A percentile compares a stretch with the other conserved stretches of the same genome.
Evolutionary conservation across 2,329 filamentous ascomycete genomes (phyloP).

Genomic region (Trichoderma pleuroti): DNA sequence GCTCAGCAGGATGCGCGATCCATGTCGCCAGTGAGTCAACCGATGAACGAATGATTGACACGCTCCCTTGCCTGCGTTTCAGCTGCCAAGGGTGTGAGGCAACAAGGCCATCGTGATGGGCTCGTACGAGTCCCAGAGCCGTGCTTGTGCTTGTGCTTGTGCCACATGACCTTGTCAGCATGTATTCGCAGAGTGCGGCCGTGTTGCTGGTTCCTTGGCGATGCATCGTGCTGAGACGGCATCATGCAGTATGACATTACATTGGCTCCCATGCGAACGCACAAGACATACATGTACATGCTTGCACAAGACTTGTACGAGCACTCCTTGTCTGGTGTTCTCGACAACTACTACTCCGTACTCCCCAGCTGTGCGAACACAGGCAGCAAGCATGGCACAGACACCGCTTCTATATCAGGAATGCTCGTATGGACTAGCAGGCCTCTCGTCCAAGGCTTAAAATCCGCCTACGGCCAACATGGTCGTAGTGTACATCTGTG

Average conservation of each 20-base stretch:
- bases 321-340: background rate
- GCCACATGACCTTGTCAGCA: background rate
- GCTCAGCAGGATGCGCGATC: constrained; percentile 7
- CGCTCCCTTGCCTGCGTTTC: constrained; percentile 1
- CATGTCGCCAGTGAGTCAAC: background rate
- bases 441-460: background rate
- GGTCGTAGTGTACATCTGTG: background rate
- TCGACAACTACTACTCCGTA: background rate
- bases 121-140: background rate
- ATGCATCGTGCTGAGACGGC: background rate
- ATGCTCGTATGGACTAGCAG: background rate
- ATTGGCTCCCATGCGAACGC: background rate
- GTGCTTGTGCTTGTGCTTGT: background rate
- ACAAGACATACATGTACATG: background rate
- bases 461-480: background rate
- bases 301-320: background rate
- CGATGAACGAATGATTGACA: constrained; percentile 12
- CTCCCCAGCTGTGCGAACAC: background rate
- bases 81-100: background rate
- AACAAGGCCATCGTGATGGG: background rate
- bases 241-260: background rate
- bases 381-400: background rate
- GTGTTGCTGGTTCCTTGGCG: background rate
- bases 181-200: background rate
- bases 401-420: background rate